Base-by-base conservation (phyloP, 768 basidiomycete species). In the Pleurotus cornucopiae region DNA sequence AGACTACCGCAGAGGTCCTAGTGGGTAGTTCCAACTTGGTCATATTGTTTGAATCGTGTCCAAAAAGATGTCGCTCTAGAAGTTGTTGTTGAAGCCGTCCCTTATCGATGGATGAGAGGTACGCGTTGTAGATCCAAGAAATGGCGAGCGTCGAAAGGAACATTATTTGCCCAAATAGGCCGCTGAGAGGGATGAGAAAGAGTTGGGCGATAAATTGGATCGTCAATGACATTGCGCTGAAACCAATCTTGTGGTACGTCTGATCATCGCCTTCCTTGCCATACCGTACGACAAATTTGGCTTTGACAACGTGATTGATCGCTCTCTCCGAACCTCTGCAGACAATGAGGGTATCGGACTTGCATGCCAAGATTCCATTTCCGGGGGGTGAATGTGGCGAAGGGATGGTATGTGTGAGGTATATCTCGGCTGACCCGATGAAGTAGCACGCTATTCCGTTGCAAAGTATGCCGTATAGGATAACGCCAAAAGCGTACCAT, bases 191-290 rank as follows among this genome's bases (percentile, higher is more conserved):
- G 21, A 71, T 70, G 37, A 73, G 63, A 45, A 73, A 61, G 4
- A 72, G 61, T 57, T 73, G 71, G 23, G 64, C 49, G 18, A 73
- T 5, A 61, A 70, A 71, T 21, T 73, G 72, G 30, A 60, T 21
- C 21, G 67, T 62, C 48, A 69, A 58, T 12, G 72, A 52, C 37
- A 67, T 51, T 14, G 67, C 61, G 46, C 62, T 67, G 18, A 63
- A 40, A 41, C 72, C 68, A 47, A 71, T 53, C 14, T 0, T n/a
- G 18, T 60, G n/a, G 53, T 66, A 65, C 12, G 44, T 55, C 3
- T 60, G 58, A 1, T 66, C 39, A 6, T 30, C 9, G 6, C 26
- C 26, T 2, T 30, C 26, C 26, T 30, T 30, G 1, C 52, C 37
- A 56, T 62, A 61, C 1, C 58, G 37, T 37, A 71, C 25, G 1